phyloP scores from a whole-genome alignment of 2,329 filamentous ascomycete species.

The Lasiodiplodia hormozganensis region DNA sequence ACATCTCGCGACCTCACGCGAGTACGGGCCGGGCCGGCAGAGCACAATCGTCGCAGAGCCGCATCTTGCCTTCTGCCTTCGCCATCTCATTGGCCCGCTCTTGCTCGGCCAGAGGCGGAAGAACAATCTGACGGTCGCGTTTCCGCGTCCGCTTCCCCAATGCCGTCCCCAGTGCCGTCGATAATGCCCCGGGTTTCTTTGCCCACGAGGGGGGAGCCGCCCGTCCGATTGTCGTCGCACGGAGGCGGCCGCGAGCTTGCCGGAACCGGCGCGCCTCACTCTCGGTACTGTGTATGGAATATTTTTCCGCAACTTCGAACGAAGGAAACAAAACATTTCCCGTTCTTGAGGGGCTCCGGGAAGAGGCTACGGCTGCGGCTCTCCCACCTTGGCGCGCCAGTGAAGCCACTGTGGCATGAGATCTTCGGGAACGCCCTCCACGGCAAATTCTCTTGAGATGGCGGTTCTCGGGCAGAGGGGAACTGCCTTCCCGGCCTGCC shows the following conservation, averaged over 20 bases:
- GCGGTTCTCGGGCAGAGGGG: background rate
- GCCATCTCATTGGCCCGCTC: too few relatives aligned
- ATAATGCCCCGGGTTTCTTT: background rate
- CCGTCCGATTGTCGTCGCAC: background rate
- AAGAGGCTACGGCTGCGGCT: too few relatives aligned
- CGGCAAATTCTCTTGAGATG: background rate
- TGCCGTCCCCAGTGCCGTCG: background rate
- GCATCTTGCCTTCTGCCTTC: background rate
- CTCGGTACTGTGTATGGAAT: background rate
- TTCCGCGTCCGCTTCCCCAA: background rate
- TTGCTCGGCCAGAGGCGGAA: background rate
- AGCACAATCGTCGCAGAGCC: conserved; percentile 7
- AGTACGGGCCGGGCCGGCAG: conserved; percentile 7
- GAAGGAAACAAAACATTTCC: too few relatives aligned
- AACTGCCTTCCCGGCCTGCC: conserved; percentile 6
- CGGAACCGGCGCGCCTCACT: background rate
- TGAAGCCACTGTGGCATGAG: conserved; percentile 4
- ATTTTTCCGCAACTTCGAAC: background rate
- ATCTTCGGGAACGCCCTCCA: background rate
- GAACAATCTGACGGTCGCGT: background rate
- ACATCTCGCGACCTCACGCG: conserved; percentile 15
- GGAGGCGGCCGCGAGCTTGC: background rate
- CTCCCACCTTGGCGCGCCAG: background rate
- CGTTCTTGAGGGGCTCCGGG: too few relatives aligned
- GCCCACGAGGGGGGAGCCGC: background rate